Conservation (phyloP, 176 grass and related monocot genomes). For the Zoysia pacifica region DNA sequence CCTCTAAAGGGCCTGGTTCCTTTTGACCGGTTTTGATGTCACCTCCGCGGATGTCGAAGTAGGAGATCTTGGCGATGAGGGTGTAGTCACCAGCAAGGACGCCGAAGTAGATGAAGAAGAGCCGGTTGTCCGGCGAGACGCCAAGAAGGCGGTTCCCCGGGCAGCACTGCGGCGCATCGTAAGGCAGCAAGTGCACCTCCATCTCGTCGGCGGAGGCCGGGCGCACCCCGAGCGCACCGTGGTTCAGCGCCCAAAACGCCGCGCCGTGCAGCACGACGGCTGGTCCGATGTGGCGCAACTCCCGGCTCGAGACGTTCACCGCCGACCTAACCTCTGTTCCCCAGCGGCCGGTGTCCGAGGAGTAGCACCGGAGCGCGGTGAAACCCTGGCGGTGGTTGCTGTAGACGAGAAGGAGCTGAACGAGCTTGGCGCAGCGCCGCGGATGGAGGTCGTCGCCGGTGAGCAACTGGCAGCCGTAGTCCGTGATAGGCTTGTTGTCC, state of each 20-base stretch:
- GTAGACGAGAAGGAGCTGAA: constrained; percentile 20
- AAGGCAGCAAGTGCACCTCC: constrained; percentile 29
- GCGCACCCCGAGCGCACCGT: constrained; percentile 23
- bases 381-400: background rate
- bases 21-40: background rate
- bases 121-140: constrained; percentile 48
- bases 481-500: background rate
- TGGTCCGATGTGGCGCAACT: background rate
- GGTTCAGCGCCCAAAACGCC: constrained; percentile 3
- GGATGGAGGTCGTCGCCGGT: constrained; percentile 23
- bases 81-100: background rate
- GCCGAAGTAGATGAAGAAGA: constrained; percentile 6
- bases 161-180: background rate
- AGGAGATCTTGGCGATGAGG: background rate
- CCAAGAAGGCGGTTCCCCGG: constrained; percentile 32
- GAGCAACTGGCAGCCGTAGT: constrained; percentile 30
- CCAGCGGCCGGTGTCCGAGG: constrained; percentile 10
- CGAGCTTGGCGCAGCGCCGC: background rate
- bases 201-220: background rate
- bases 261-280: constrained; percentile 1
- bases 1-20: background rate
- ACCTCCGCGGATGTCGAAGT: background rate
- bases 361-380: constrained; percentile 33
- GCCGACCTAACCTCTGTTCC: background rate
- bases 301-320: background rate